Conservation (phyloP, 2,329 filamentous ascomycete species). For the Sphaerulina populicola region DNA sequence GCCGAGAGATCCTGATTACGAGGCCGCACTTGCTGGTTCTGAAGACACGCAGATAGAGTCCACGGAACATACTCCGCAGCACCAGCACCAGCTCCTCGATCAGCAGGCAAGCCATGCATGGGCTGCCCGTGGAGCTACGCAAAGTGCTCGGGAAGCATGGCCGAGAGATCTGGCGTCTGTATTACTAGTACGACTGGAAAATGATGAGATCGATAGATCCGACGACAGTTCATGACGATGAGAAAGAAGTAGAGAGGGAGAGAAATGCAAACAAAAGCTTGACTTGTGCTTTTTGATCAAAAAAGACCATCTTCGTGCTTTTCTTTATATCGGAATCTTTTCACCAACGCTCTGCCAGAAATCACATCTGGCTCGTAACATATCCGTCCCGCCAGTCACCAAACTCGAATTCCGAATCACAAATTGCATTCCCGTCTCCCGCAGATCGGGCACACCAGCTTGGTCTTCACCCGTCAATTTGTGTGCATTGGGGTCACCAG, state of each 20-base stretch:
- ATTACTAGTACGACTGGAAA: neutral
- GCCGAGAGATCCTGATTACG: neutral
- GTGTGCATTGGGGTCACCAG: conserved; percentile 50
- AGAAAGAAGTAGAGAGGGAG: neutral
- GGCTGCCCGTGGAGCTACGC: conserved; percentile 2
- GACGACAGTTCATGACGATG: conserved; percentile 1
- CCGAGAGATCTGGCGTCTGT: neutral
- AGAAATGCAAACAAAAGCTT: neutral
- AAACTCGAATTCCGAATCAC: conserved; percentile 44
- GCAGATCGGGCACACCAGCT: conserved; percentile 41
- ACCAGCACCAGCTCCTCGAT: neutral
- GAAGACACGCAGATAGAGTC: neutral
- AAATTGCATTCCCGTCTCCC: conserved; percentile 41
- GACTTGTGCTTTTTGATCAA: too few relatives aligned
- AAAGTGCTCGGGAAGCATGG: conserved; percentile 1
- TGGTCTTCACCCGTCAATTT: conserved; percentile 45
- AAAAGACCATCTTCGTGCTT: too few relatives aligned
- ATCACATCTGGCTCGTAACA: conserved; percentile 43
- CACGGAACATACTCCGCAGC: neutral
- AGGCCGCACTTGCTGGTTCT: neutral
- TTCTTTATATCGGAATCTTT: conserved; percentile 38
- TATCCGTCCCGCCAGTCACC: conserved; percentile 32
- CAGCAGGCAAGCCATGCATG: neutral
- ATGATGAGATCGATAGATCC: neutral
- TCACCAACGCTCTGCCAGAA: conserved; percentile 47